Evolutionary conservation across 2,329 filamentous ascomycete species (phyloP), one percentile per base, ranked within the genome.

Genomic region (Arthrobotrys iridis): DNA sequence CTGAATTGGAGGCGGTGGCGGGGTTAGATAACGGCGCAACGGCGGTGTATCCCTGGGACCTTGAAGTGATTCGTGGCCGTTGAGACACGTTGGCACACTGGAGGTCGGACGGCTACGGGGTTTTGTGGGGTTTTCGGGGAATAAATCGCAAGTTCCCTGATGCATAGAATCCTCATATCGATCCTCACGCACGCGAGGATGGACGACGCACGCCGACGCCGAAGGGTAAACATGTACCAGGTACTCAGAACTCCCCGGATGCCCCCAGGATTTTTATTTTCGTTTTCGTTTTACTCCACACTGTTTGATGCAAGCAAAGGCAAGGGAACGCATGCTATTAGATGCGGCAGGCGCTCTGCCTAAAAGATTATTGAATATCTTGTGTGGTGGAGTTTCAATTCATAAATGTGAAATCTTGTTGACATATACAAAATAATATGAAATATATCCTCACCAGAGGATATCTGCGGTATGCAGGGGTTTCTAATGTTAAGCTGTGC

Each of bases 401-500:
- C 50, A 20, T 30, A 55, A 37, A 55, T 55, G 28, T 55, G 24
- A 18, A 55, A 55, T 24, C 24, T 13, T 70, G 65, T 70, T 60
- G 35, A 62, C 55, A 62, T 55, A 41, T 70, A 7, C 57, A 70
- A 52, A 62, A 52, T 43, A 13, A 18, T 55, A n/a, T 43, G 33
- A 40, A 62, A 26, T 50, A 26, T 50, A 43, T 1, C 7, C 41
- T 40, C 4, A 33, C 20, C 5, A 28, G 55, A 40, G 22, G 33
- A 41, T 5, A 20, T 52, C 64, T 68, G 64, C 55, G 65, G 15
- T 62, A 70, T 70, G 65, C 65, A 62, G 65, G 65, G 65, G 65
- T 18, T 48, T 26, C 20, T 59, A 22, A 37, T 55, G 15, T 15
- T 55, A 18, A 55, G n/a, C 15, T 11, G 37, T 40, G 37, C 26